phyloP scores from a whole-genome alignment of 2,329 filamentous ascomycete genomes.

The Gyromitra esculenta region DNA sequence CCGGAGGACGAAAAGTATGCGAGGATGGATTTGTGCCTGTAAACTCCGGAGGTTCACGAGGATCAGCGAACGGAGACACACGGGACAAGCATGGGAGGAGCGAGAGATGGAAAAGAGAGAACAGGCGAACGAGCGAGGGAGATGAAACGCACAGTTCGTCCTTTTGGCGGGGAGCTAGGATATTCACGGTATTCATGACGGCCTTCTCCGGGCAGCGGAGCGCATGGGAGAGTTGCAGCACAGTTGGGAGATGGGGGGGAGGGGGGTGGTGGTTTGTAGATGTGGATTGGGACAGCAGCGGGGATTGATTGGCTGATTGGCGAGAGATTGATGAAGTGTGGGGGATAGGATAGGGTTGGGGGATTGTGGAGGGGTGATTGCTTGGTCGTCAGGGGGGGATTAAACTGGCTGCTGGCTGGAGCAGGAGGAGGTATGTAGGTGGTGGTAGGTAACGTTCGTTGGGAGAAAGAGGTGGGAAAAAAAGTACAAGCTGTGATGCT shows the following conservation, averaged over 20 bases:
- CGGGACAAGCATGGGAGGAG: not conserved
- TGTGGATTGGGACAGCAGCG: constrained; percentile 14
- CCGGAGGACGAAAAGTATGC: constrained; percentile 55
- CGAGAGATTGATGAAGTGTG: constrained; percentile 18
- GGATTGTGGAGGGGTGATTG: constrained; percentile 1
- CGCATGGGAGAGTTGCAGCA: constrained; percentile 50
- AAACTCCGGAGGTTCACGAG: constrained; percentile 24
- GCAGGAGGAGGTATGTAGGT: not conserved
- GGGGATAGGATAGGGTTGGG: not conserved
- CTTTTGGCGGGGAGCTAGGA: constrained; percentile 56
- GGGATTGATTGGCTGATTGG: constrained; percentile 30
- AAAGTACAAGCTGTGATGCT: constrained; percentile 20
- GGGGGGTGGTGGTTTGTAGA: constrained; percentile 11
- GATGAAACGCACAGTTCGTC: constrained; percentile 55
- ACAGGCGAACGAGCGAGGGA: constrained; percentile 15
- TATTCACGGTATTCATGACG: constrained; percentile 54
- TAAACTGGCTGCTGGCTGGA: not conserved
- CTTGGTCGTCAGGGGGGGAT: constrained; percentile 15
- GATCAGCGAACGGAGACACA: constrained; percentile 24
- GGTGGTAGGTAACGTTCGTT: constrained; percentile 20
- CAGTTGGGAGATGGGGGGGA: constrained; percentile 28
- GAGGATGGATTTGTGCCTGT: constrained; percentile 55
- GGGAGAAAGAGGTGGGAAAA: constrained; percentile 13
- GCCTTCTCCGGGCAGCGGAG: constrained; percentile 50
- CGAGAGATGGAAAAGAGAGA: constrained; percentile 16